phyloP scores from a whole-genome alignment of 257 asterid genomes.

The Nicotiana tomentosiformis region DNA sequence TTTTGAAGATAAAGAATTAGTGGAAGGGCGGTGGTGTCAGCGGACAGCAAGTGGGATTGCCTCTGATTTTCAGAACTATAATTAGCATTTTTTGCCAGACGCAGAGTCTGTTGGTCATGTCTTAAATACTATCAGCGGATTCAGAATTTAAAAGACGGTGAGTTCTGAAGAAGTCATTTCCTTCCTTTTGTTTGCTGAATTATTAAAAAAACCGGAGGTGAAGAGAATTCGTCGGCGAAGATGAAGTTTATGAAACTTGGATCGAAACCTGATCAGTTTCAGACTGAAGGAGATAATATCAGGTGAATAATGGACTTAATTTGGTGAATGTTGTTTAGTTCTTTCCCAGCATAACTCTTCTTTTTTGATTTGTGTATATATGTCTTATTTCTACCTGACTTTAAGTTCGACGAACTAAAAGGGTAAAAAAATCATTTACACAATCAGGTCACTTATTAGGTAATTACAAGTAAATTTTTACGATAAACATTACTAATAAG shows the following conservation, averaged over 20 bases:
- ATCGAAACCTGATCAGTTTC: constrained; percentile 83
- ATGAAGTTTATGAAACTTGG: constrained; percentile 99
- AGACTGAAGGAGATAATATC: constrained; percentile 67
- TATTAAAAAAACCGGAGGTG: neutral
- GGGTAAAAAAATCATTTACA: neutral
- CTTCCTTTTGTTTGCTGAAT: neutral
- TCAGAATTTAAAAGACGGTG: neutral
- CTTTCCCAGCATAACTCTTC: neutral
- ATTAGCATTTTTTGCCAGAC: constrained; percentile 10
- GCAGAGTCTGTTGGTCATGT: neutral
- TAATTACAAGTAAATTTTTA: neutral
- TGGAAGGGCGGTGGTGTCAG: constrained; percentile 30
- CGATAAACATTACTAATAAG: neutral
- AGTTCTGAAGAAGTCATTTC: neutral
- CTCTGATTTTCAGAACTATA: constrained; percentile 20
- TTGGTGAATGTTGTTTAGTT: neutral
- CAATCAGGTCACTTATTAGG: neutral
- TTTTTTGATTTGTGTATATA: neutral
- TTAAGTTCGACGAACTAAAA: neutral
- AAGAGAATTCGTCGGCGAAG: constrained; percentile 13
- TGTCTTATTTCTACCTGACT: neutral
- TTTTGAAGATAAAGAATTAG: constrained; percentile 14
- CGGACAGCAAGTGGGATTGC: constrained; percentile 23
- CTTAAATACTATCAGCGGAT: neutral
- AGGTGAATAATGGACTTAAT: constrained; percentile 41